Conservation (phyloP, 495 filamentous ascomycete species). For the Penicillium desertorum region DNA sequence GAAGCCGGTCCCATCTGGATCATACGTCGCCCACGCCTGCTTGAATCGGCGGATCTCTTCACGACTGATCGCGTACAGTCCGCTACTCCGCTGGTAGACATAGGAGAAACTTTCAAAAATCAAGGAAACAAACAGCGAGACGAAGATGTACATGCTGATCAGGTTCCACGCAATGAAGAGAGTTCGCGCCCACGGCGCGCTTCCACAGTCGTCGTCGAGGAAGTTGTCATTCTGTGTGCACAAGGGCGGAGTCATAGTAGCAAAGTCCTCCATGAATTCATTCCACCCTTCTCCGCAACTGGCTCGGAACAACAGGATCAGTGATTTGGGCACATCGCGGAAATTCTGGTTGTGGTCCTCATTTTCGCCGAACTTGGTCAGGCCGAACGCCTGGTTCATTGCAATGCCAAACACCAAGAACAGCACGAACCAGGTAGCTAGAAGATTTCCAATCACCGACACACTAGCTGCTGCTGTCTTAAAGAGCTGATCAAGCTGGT, state of each 20-base stretch:
- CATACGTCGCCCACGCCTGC: slow-evolving; percentile 94
- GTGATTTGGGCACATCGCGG: slow-evolving; percentile 84
- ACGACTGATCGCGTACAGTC: slow-evolving; percentile 71
- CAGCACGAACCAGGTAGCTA: slow-evolving; percentile 95
- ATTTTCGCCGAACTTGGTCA: slow-evolving; percentile 77
- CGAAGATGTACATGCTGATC: slow-evolving; percentile 99
- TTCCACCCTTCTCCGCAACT: slow-evolving; percentile 98
- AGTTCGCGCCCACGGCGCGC: slow-evolving; percentile 76
- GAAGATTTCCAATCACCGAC: slow-evolving; percentile 82
- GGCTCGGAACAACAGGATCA: slow-evolving; percentile 90
- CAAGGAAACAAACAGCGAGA: slow-evolving; percentile 95
- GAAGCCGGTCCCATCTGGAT: slow-evolving; percentile 86
- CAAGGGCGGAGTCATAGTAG: slow-evolving; percentile 68
- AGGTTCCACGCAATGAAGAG: slow-evolving; percentile 98
- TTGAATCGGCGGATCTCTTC: slow-evolving; percentile 97
- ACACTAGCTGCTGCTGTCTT: slow-evolving; percentile 98
- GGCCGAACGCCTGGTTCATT: slow-evolving; percentile 92
- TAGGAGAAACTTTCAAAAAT: slow-evolving; percentile 99
- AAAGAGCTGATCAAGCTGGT: slow-evolving; percentile 97
- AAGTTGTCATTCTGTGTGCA: slow-evolving; percentile 69
- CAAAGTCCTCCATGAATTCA: slow-evolving; percentile 93
- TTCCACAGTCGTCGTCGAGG: slow-evolving; percentile 90
- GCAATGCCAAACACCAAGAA: slow-evolving; percentile 97
- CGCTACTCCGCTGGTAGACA: slow-evolving; percentile 92
- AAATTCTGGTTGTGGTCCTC: slow-evolving; percentile 88